Conservation (phyloP, 352 stramenopile genomes). For the Thalassiosira ordinaria region DNA sequence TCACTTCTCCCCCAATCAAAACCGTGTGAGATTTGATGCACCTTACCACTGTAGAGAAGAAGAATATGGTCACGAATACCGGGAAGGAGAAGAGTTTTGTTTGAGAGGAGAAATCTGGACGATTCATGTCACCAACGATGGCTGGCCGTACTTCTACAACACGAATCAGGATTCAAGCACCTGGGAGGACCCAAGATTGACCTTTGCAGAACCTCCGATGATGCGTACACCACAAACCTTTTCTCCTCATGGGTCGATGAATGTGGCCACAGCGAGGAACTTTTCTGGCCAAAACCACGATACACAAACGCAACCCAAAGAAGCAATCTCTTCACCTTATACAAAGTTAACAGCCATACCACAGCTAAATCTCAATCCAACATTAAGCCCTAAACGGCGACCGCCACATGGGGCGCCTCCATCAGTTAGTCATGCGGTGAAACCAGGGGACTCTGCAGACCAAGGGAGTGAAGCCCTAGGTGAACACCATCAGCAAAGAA, state of each 20-base stretch:
- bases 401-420: not conserved
- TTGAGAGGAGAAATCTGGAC: conserved; percentile 20
- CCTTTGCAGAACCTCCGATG: not conserved
- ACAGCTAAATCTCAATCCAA: not conserved
- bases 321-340: not conserved
- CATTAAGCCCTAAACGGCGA: not conserved
- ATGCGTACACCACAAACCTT: not conserved
- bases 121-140: conserved; percentile 27
- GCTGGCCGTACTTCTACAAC: conserved; percentile 52
- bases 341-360: conserved; percentile 10
- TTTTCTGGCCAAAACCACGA: conserved; percentile 9
- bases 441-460: too few relatives aligned
- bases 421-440: too few relatives aligned
- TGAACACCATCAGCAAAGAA: too few relatives aligned
- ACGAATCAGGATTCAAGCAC: conserved; percentile 26
- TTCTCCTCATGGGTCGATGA: not conserved
- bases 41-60: not conserved
- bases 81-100: conserved; percentile 20
- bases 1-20: not conserved
- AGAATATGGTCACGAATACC: not conserved
- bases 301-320: not conserved
- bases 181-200: conserved; percentile 47
- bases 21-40: conserved; percentile 1
- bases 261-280: not conserved
- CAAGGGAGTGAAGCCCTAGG: too few relatives aligned